Base-by-base conservation (phyloP, 176 grass and related monocot species). In the Bothriochloa decipiens region DNA sequence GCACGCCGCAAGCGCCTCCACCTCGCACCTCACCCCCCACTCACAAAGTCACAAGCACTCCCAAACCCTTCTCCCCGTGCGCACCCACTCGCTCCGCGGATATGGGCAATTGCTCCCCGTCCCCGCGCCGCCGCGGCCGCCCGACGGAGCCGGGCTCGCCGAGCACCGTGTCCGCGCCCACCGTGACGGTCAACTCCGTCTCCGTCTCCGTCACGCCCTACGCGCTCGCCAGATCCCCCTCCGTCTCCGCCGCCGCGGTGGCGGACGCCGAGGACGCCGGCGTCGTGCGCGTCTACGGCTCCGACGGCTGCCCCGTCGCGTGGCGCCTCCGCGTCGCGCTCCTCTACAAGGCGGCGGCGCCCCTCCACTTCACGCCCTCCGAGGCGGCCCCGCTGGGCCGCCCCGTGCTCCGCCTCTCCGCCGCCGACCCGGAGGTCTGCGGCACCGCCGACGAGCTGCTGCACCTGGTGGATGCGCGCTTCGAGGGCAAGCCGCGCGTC, bases 331-430 rank as follows among this genome's bases (percentile, higher is more conserved):
- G 93, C 81, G 78, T 96, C 2, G 43, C 96, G 46, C 91, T 99
- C 23, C 93, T 99, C 58, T 99, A 99, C 93, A 99, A 96, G 76
- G 91, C 87, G 12, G 88, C 92, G 45, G 83, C 84, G 67, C 92
- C 92, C 5, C 71, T 90, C 58, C 91, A 94, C 86, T 92, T 98
- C 93, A 82, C 91, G 75, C 91, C 96, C 13, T 74, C 89, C 45
- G 91, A 95, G 69, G 91, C 86, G 74, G 91, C 93, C 13, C 88
- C 94, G 36, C 84, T 97, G 60, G 88, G 91, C 60, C 88, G 92
- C 45, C 95, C 95, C 65, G 88, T 94, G 65, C 81, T 99, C 83
- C 83, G 91, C 18, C 89, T 92, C 64, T 94, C 89, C 80, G 85
- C 81, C 33, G 78, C 89, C 40, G 88, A 82, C 69, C 89, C 91